Base-by-base conservation (phyloP, 2,329 filamentous ascomycete genomes). In the Diaporthe sp. region DNA sequence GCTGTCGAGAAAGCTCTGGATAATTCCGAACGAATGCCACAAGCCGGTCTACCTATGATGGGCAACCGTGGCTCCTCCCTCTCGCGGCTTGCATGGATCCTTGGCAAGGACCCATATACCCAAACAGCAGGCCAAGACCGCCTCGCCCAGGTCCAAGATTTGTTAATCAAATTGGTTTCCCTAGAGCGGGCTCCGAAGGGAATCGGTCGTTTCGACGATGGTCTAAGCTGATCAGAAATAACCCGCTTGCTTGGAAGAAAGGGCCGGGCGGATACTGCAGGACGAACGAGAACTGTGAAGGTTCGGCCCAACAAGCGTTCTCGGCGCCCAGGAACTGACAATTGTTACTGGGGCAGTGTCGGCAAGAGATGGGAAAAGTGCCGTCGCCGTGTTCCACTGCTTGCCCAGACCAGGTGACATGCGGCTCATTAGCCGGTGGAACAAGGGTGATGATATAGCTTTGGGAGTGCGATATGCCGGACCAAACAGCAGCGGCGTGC, bases 131-230 rank as follows among this genome's bases (percentile, higher is more conserved):
- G 46, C 34, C 65, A 53, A 55, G 65, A 42, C 22, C 22, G 37
- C 22, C n/a, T 31, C 37, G 65, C 65, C 65, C 42, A 55, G 65
- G 9, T 25, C 46, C 46, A 69, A 69, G 46, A 55, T 25, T 3
- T 28, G n/a, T 42, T 42, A 69, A 69, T 69, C 46, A 69, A 69
- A 55, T 55, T 69, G 65, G 65, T n/a, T 19, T 69, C 49, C 17
- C 28, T 42, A 39, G 46, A 53, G 46, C 46, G 46, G 65, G 31
- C 46, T 34, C 46, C 10, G 46, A 39, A 28, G 34, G 49, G 15
- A 55, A 42, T 51, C 49, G 49, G 65, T 55, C 34, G 65, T 69
- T 69, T 69, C 65, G 65, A 69, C 46, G 49, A 28, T 15, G 49
- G 34, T 28, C 65, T 55, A 53, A 42, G n/a, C 49, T 42, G 49